Evolutionary conservation across 1,284 basidiomycete genomes (phyloP).

Genomic region (Cryptococcus hybrid): DNA sequence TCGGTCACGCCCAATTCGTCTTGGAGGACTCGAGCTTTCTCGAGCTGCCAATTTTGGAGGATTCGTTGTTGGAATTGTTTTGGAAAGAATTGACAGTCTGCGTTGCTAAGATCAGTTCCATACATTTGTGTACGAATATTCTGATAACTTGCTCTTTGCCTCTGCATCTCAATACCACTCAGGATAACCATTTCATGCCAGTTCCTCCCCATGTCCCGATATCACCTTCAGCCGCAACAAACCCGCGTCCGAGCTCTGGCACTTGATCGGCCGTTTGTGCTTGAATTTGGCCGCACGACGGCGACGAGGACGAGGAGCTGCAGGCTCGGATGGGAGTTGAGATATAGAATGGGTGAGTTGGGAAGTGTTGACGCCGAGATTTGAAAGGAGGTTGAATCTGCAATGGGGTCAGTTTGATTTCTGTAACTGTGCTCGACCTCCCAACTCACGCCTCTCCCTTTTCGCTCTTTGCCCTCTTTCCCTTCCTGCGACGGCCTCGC

Average conservation of each 20-base stretch:
- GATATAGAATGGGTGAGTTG: constrained; percentile 42
- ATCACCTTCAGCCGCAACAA: constrained; percentile 35
- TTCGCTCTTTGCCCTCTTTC: constrained; percentile 27
- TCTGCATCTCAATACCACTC: constrained; percentile 44
- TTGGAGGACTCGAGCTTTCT: constrained; percentile 43
- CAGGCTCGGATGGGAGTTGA: constrained; percentile 28
- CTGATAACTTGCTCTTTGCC: constrained; percentile 31
- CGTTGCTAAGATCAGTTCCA: background rate
- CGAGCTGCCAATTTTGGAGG: constrained; percentile 42
- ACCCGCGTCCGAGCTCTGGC: constrained; percentile 9
- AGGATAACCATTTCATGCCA: constrained; percentile 50
- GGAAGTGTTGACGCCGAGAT: constrained; percentile 46
- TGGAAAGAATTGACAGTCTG: constrained; percentile 46
- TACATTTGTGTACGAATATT: background rate
- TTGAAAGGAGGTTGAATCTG: constrained; percentile 33
- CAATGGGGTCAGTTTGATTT: too few relatives aligned
- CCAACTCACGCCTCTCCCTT: constrained; percentile 40
- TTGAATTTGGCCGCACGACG: constrained; percentile 9
- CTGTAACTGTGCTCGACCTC: background rate
- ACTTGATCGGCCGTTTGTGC: background rate
- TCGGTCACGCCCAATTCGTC: constrained; percentile 48
- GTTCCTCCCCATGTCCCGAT: constrained; percentile 44
- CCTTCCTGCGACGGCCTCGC: constrained; percentile 35
- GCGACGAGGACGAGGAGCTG: constrained; percentile 19
- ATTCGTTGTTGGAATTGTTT: constrained; percentile 44